phyloP scores from a whole-genome alignment of 805 yeast genomes.

The Yamadazyma laniorum region DNA sequence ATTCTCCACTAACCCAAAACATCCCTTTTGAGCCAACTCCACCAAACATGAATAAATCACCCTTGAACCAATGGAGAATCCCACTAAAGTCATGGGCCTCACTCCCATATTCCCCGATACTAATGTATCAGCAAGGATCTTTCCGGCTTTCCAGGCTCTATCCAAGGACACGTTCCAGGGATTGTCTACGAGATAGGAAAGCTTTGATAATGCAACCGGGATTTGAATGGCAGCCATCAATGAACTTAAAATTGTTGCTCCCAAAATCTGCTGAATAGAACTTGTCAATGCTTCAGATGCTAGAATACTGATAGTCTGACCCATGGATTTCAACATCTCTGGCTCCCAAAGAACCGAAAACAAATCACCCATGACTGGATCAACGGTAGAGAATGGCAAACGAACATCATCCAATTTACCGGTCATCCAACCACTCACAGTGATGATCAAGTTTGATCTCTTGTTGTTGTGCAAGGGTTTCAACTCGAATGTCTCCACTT shows the following conservation, averaged over 20 bases:
- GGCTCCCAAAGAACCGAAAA: constrained; percentile 96
- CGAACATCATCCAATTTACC: constrained; percentile 94
- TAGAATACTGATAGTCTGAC: constrained; percentile 89
- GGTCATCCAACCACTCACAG: constrained; percentile 97
- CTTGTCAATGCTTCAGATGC: constrained; percentile 93
- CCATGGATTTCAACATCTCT: constrained; percentile 91
- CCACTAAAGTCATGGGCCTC: constrained; percentile 87
- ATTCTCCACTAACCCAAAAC: constrained; percentile 84
- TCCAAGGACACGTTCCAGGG: constrained; percentile 98
- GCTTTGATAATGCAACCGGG: constrained; percentile 87
- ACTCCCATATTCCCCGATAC: constrained; percentile 86
- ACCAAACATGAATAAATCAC: constrained; percentile 85
- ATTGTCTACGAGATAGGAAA: constrained; percentile 86
- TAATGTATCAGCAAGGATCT: constrained; percentile 85
- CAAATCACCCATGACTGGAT: constrained; percentile 96
- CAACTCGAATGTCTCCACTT: constrained; percentile 90
- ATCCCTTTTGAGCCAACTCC: constrained; percentile 82
- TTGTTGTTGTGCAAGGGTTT: constrained; percentile 89
- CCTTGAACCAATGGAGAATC: constrained; percentile 91
- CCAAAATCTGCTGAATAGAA: constrained; percentile 91
- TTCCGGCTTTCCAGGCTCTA: constrained; percentile 96
- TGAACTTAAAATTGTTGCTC: constrained; percentile 84
- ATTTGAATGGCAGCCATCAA: constrained; percentile 90
- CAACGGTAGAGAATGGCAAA: constrained; percentile 92
- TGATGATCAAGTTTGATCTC: constrained; percentile 79